phyloP scores from a whole-genome alignment of 495 filamentous ascomycete genomes.

The Penicillium malachiteum region DNA sequence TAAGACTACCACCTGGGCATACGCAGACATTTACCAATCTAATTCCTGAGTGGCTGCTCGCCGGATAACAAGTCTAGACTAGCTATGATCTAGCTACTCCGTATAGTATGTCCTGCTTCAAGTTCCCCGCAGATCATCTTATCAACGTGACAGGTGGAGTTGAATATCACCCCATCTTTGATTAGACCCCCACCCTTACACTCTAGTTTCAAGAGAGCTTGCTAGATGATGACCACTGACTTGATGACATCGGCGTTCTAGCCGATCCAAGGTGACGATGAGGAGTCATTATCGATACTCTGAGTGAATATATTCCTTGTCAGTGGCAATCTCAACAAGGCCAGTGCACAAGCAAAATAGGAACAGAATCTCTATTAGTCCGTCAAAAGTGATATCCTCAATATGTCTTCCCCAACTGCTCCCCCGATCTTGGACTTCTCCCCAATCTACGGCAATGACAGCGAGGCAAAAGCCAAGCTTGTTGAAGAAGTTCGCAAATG shows the following conservation, averaged over 20 bases:
- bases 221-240: background rate
- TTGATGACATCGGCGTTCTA: constrained; percentile 21
- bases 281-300: background rate
- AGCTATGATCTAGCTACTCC: too few relatives aligned
- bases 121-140: constrained; percentile 16
- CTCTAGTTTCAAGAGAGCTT: background rate
- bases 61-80: too few relatives aligned
- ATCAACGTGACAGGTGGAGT: constrained; percentile 5
- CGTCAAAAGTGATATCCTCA: background rate
- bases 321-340: too few relatives aligned
- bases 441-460: constrained; percentile 32
- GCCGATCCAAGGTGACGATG: constrained; percentile 8
- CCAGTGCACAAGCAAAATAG: too few relatives aligned
- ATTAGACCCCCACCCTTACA: constrained; percentile 15
- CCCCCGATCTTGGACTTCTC: constrained; percentile 39
- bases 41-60: too few relatives aligned
- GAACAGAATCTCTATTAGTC: too few relatives aligned
- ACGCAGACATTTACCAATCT: too few relatives aligned
- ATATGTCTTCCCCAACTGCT: constrained; percentile 22
- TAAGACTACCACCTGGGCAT: too few relatives aligned
- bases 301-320: constrained; percentile 3
- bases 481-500: constrained; percentile 31
- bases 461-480: constrained; percentile 29
- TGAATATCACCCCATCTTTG: constrained; percentile 23
- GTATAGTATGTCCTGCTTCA: background rate